phyloP scores from a whole-genome alignment of 108 stramenopile species.

The Fragilaria crotonensis region DNA sequence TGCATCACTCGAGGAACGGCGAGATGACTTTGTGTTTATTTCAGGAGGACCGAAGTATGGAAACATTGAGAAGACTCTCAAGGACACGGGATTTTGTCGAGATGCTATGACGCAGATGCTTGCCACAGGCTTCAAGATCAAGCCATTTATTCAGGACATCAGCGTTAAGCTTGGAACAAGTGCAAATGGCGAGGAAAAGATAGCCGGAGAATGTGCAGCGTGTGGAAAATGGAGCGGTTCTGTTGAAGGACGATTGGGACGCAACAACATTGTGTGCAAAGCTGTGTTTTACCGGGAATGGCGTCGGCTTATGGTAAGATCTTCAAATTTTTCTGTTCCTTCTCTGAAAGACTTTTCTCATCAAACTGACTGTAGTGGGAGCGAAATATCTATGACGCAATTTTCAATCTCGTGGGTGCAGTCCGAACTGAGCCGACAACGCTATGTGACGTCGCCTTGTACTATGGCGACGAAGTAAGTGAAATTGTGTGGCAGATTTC shows the following conservation, averaged over 20 bases:
- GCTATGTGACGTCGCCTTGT: constrained; percentile 60
- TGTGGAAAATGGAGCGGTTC: constrained; percentile 85
- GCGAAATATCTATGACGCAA: constrained; percentile 51
- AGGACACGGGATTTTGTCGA: constrained; percentile 59
- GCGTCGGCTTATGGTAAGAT: constrained; percentile 57
- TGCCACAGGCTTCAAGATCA: constrained; percentile 47
- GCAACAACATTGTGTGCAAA: constrained; percentile 48
- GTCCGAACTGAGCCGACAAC: constrained; percentile 68
- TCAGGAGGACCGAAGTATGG: constrained; percentile 63
- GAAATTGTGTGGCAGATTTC: constrained; percentile 81
- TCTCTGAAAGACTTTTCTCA: background rate
- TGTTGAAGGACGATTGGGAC: constrained; percentile 50
- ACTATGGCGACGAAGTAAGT: constrained; percentile 69
- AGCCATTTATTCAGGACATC: constrained; percentile 36
- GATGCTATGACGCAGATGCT: constrained; percentile 76
- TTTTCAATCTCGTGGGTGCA: constrained; percentile 60
- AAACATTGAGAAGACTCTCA: constrained; percentile 63
- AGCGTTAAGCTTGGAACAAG: constrained; percentile 48
- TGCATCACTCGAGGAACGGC: constrained; percentile 36
- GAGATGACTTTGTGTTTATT: constrained; percentile 75
- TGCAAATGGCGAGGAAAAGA: constrained; percentile 61
- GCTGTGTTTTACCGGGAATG: constrained; percentile 77
- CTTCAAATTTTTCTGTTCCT: background rate
- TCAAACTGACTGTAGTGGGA: constrained; percentile 41
- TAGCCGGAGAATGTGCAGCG: constrained; percentile 60